These are phyloP conservation scores for Glebionis coronaria DNA, from an alignment of 129 eudicot genomes.

Conservation along the genomic window DNA sequence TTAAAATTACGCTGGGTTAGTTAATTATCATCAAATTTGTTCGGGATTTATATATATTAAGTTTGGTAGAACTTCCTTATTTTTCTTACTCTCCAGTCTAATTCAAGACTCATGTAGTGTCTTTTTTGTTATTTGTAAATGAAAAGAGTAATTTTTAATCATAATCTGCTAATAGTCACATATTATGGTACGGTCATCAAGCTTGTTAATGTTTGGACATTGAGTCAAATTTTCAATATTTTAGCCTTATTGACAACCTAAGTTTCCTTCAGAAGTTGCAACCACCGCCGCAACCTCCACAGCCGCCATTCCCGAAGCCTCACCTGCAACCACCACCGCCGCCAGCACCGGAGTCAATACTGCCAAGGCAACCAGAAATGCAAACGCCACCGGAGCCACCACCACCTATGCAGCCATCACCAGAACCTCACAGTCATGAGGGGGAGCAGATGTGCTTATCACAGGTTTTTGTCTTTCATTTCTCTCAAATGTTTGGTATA, in stretches of 20 bases:
- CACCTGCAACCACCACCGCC: background rate
- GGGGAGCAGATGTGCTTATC: constrained; percentile 15
- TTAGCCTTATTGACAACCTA: constrained; percentile 7
- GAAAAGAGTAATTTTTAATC: too few relatives aligned
- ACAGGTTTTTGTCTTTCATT: constrained; percentile 17
- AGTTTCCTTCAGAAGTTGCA: constrained; percentile 24
- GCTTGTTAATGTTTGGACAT: background rate
- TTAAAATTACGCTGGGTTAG: too few relatives aligned
- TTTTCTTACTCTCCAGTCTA: too few relatives aligned
- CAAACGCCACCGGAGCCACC: background rate
- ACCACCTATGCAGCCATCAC: constrained; percentile 1
- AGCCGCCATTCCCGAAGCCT: background rate
- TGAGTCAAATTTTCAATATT: background rate
- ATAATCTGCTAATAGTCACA: too few relatives aligned
- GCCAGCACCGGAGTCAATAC: too few relatives aligned
- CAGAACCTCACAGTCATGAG: background rate
- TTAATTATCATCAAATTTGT: too few relatives aligned
- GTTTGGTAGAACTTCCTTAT: too few relatives aligned
- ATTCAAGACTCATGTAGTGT: too few relatives aligned
- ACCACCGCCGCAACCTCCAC: constrained; percentile 9
- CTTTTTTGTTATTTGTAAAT: too few relatives aligned
- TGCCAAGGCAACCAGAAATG: too few relatives aligned
- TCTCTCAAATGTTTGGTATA: background rate
- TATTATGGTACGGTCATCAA: too few relatives aligned
- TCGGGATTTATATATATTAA: too few relatives aligned